Conservation (phyloP, 108 stramenopile species). For the Cyclostephanos tholiformis region DNA sequence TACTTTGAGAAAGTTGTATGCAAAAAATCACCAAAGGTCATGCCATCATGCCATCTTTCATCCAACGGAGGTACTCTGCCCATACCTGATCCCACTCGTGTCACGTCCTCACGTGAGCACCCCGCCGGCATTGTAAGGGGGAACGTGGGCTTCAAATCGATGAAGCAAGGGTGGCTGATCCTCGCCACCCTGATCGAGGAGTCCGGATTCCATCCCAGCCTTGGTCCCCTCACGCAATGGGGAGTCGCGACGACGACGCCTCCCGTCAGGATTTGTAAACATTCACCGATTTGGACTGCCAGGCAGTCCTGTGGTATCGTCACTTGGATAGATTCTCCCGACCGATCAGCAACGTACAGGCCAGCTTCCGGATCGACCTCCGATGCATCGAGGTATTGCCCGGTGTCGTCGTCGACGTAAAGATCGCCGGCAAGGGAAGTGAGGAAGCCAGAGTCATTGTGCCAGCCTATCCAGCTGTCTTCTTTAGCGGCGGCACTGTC, state of each 20-base stretch:
- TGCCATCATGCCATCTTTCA: slow-evolving; percentile 78
- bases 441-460: slow-evolving; percentile 93
- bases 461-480: slow-evolving; percentile 94
- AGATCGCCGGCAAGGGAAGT: slow-evolving; percentile 89
- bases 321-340: slow-evolving; percentile 59
- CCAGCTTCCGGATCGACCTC: slow-evolving; percentile 77
- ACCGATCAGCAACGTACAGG: slow-evolving; percentile 76
- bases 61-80: slow-evolving; percentile 76
- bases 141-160: slow-evolving; percentile 81
- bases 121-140: slow-evolving; percentile 66
- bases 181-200: slow-evolving; percentile 48
- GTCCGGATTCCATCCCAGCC: slow-evolving; percentile 15
- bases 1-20: slow-evolving; percentile 73
- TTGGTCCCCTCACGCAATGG: slow-evolving; percentile 84
- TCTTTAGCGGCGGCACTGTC: slow-evolving; percentile 18
- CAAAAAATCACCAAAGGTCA: slow-evolving; percentile 92
- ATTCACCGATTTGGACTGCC: slow-evolving; percentile 94
- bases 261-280: slow-evolving; percentile 88
- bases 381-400: slow-evolving; percentile 41
- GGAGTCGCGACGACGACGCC: slow-evolving; percentile 89
- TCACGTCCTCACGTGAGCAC: slow-evolving; percentile 49
- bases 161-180: slow-evolving; percentile 81
- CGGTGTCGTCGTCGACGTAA: slow-evolving; percentile 77
- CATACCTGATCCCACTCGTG: slow-evolving; percentile 51
- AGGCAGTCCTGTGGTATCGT: slow-evolving; percentile 86